Percentiles rank a stretch among this genome's conserved stretches.
Conservation (phyloP, 2,329 filamentous ascomycete species). For the Pseudopyrenochaeta lycopersici region DNA sequence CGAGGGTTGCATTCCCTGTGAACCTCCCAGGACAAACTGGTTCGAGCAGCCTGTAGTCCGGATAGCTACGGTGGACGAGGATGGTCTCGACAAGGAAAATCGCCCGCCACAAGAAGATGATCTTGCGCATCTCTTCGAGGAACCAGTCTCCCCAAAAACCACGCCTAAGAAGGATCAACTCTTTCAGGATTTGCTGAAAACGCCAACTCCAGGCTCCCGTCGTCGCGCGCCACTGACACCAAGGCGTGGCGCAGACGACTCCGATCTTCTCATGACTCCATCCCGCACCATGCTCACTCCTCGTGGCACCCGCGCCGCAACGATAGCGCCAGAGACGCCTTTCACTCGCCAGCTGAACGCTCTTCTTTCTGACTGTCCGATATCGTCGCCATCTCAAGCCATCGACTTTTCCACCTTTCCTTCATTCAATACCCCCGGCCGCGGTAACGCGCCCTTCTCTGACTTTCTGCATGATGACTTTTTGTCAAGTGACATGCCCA, state of each 20-base stretch:
- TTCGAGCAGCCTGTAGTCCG: constrained; percentile 24
- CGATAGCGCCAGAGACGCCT: constrained; percentile 58
- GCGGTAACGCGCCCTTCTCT: constrained; percentile 31
- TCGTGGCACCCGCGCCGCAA: constrained; percentile 42
- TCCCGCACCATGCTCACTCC: constrained; percentile 50
- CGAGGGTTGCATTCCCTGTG: constrained; percentile 33
- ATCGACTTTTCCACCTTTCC: constrained; percentile 49
- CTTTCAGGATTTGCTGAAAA: constrained; percentile 56
- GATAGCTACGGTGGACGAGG: constrained; percentile 18
- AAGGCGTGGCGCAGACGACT: constrained; percentile 29
- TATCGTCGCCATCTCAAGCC: constrained; percentile 39
- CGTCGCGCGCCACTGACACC: constrained; percentile 49
- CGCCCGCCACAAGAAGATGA: constrained; percentile 60
- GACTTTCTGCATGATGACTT: constrained; percentile 44
- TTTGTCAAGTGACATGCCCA: constrained; percentile 47
- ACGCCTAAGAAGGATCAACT: constrained; percentile 68
- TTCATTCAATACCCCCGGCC: constrained; percentile 40
- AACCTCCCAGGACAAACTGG: constrained; percentile 23
- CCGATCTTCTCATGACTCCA: constrained; percentile 29
- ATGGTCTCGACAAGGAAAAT: constrained; percentile 66
- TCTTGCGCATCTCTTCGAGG: constrained; percentile 73
- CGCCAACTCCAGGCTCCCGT: constrained; percentile 52
- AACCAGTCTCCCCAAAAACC: constrained; percentile 66
- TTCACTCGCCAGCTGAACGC: constrained; percentile 71
- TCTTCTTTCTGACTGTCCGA: constrained; percentile 58